Conservation (phyloP, 441 rosid species). For the Pelargonium citronellum region DNA sequence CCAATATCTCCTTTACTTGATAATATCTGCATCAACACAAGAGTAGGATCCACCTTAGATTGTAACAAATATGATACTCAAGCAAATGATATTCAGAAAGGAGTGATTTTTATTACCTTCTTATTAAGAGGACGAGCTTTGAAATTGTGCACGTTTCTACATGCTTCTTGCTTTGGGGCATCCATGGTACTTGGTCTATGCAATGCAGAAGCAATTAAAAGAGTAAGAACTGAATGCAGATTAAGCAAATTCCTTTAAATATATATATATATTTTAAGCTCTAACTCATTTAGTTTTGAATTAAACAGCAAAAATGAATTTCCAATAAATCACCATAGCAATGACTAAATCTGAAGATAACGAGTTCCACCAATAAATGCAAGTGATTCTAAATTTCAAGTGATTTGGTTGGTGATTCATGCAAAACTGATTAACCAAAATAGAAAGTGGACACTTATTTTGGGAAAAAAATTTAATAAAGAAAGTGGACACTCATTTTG, state of each 20-base stretch:
- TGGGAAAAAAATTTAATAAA: no score
- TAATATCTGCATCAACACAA: constrained; percentile 48
- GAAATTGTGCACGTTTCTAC: constrained; percentile 35
- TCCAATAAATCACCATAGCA: neutral
- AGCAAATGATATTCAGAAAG: constrained; percentile 16
- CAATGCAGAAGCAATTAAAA: constrained; percentile 19
- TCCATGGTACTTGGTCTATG: constrained; percentile 43
- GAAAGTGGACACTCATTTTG: neutral
- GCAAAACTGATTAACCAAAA: no score
- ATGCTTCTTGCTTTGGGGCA: constrained; percentile 34
- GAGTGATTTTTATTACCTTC: constrained; percentile 44
- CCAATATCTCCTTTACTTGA: constrained; percentile 86
- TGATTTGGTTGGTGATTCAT: no score
- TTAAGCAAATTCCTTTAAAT: constrained; percentile 1
- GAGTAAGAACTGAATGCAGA: neutral
- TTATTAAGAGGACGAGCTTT: constrained; percentile 73
- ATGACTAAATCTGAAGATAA: neutral
- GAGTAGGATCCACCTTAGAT: constrained; percentile 14
- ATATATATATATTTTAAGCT: neutral
- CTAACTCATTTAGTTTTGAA: neutral
- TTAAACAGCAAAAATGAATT: neutral
- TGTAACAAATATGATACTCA: constrained; percentile 11
- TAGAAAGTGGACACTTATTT: no score
- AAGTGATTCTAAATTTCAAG: no score
- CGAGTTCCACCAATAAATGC: neutral